Evolutionary conservation across 441 rosid genomes (phyloP).

Genomic region (Raphanus hybrid): DNA sequence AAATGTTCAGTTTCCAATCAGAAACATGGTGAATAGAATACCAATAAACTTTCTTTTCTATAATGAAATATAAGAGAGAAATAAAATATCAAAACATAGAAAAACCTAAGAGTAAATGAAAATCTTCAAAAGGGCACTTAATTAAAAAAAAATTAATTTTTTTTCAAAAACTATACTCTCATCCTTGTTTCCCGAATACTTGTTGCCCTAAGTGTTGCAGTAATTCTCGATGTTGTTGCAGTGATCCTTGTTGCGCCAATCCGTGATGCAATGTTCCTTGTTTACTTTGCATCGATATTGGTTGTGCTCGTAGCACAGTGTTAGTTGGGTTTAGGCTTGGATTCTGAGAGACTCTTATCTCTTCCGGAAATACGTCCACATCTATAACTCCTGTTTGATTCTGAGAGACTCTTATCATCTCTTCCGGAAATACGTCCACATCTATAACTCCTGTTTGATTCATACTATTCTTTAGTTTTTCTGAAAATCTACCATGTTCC

Average conservation of each 20-base stretch:
- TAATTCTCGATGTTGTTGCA: background rate
- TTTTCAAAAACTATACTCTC: background rate
- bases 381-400: background rate
- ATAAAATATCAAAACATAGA: background rate
- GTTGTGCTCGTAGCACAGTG: background rate
- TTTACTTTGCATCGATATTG: constrained; percentile 2
- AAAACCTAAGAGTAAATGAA: background rate
- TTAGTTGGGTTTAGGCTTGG: background rate
- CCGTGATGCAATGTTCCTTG: background rate
- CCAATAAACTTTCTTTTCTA: background rate
- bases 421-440: background rate
- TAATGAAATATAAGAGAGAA: background rate
- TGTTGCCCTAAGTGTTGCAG: background rate
- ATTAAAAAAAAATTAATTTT: too few relatives aligned
- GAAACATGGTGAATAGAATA: background rate
- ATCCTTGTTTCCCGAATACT: constrained; percentile 6
- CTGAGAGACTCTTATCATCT: background rate
- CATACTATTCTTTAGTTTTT: background rate
- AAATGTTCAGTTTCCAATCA: constrained; percentile 8
- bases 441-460: background rate
- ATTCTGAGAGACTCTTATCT: background rate
- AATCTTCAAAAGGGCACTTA: background rate
- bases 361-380: background rate
- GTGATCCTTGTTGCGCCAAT: background rate
- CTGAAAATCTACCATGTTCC: background rate